Conservation (phyloP, 257 asterid species). For the Euphrasia confusa region DNA sequence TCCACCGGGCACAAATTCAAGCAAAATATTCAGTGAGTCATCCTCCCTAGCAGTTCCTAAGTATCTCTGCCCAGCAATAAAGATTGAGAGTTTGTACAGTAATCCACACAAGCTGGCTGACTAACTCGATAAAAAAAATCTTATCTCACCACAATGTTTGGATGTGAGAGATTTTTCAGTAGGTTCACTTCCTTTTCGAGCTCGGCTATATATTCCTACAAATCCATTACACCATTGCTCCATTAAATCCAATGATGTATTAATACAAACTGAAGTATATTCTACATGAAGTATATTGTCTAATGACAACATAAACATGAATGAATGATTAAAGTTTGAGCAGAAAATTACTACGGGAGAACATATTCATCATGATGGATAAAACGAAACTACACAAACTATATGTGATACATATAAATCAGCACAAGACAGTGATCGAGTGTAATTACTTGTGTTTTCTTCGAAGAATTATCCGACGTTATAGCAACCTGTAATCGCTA, state of each 20-base stretch:
- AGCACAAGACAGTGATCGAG: constrained; percentile 18
- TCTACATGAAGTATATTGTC: not conserved
- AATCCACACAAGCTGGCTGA: constrained; percentile 3
- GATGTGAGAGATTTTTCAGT: constrained; percentile 89
- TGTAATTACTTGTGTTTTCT: constrained; percentile 64
- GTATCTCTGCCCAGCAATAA: constrained; percentile 63
- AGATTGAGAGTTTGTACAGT: constrained; percentile 15
- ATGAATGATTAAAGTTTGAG: not conserved
- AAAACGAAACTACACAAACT: constrained; percentile 15
- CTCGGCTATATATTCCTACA: constrained; percentile 86
- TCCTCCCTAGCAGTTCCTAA: constrained; percentile 95
- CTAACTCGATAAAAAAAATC: not conserved
- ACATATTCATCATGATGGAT: not conserved
- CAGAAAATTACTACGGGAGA: constrained; percentile 7
- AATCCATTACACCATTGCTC: constrained; percentile 25
- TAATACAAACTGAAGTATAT: not conserved
- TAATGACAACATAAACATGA: not conserved
- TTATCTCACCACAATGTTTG: constrained; percentile 87
- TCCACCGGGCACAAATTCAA: constrained; percentile 98
- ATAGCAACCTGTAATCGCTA: constrained; percentile 50
- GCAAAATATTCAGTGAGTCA: constrained; percentile 76
- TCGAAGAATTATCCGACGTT: constrained; percentile 54
- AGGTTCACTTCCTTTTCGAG: constrained; percentile 95
- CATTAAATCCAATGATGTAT: constrained; percentile 20
- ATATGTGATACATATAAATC: constrained; percentile 11